Evolutionary conservation across 306 rosid genomes (phyloP).

Genomic region (Prunus campanulata): DNA sequence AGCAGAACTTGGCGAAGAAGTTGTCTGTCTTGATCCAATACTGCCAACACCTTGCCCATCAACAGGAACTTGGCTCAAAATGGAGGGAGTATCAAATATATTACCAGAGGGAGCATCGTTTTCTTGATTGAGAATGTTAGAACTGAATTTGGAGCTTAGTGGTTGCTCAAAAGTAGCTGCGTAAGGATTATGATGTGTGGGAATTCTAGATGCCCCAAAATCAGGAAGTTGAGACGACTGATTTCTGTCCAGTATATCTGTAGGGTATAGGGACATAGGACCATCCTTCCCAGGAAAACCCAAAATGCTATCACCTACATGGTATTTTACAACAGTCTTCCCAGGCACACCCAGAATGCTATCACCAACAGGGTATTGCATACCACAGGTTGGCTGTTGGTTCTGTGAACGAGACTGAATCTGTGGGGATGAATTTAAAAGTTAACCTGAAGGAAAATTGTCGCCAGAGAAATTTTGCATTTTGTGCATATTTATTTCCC

Average conservation of each 20-base stretch:
- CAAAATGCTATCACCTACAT: conserved; percentile 47
- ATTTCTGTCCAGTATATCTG: conserved; percentile 48
- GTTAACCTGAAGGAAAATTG: conserved; percentile 45
- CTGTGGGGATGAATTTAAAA: conserved; percentile 47
- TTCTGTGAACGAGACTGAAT: conserved; percentile 44
- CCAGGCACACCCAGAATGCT: conserved; percentile 44
- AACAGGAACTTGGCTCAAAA: conserved; percentile 33
- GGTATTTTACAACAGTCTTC: conserved; percentile 43
- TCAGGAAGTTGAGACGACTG: conserved; percentile 23
- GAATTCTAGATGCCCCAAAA: too few relatives aligned
- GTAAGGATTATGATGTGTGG: conserved; percentile 66
- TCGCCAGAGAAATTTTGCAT: conserved; percentile 39
- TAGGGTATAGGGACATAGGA: conserved; percentile 46
- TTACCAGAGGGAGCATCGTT: conserved; percentile 37
- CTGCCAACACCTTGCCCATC: conserved; percentile 44
- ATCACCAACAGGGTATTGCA: conserved; percentile 49
- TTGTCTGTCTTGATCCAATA: conserved; percentile 54
- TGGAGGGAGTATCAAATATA: conserved; percentile 37
- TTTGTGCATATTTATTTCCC: conserved; percentile 40
- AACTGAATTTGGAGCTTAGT: conserved; percentile 58
- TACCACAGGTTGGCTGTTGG: conserved; percentile 45
- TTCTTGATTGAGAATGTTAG: conserved; percentile 48
- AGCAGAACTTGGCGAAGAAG: conserved; percentile 52
- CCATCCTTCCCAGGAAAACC: conserved; percentile 45
- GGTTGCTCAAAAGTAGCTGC: conserved; percentile 94